Evolutionary conservation across 1,284 basidiomycete genomes (phyloP).

Genomic region (Singerocomus inundabilis): DNA sequence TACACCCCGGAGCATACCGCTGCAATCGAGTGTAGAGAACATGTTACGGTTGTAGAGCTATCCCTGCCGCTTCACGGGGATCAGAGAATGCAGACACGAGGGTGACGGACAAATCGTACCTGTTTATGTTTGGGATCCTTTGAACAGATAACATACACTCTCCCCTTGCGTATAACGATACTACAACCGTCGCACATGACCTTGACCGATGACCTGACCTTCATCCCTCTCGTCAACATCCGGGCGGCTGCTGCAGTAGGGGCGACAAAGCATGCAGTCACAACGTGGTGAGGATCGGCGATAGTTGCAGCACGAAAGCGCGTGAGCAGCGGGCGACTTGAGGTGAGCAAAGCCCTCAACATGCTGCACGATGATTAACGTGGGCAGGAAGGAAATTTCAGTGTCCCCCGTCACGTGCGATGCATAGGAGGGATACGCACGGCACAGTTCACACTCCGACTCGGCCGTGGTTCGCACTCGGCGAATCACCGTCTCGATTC

Average conservation of each 20-base stretch:
- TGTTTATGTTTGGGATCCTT: conserved; percentile 98
- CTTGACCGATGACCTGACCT: conserved; percentile 94
- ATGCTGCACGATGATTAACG: conserved; percentile 42
- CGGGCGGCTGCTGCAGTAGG: conserved; percentile 27
- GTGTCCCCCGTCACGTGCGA: too few relatives aligned
- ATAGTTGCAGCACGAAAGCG: conserved; percentile 46
- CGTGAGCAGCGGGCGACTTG: conserved; percentile 56
- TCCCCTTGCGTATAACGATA: conserved; percentile 85
- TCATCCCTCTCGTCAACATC: conserved; percentile 77
- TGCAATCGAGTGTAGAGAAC: neutral
- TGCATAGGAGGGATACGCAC: too few relatives aligned
- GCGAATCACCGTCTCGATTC: too few relatives aligned
- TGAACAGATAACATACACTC: conserved; percentile 90
- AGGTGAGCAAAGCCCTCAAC: conserved; percentile 63
- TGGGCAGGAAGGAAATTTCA: too few relatives aligned
- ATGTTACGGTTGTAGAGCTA: conserved; percentile 20
- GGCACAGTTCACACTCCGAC: too few relatives aligned
- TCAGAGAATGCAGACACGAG: conserved; percentile 10
- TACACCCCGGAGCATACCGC: neutral
- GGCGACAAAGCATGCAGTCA: conserved; percentile 28
- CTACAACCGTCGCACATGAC: conserved; percentile 89
- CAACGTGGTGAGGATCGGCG: conserved; percentile 32
- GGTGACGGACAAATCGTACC: conserved; percentile 50
- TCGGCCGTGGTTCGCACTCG: too few relatives aligned
- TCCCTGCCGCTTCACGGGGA: conserved; percentile 57